Conservation (phyloP, 306 rosid species). For the Cucumis cinereus region DNA sequence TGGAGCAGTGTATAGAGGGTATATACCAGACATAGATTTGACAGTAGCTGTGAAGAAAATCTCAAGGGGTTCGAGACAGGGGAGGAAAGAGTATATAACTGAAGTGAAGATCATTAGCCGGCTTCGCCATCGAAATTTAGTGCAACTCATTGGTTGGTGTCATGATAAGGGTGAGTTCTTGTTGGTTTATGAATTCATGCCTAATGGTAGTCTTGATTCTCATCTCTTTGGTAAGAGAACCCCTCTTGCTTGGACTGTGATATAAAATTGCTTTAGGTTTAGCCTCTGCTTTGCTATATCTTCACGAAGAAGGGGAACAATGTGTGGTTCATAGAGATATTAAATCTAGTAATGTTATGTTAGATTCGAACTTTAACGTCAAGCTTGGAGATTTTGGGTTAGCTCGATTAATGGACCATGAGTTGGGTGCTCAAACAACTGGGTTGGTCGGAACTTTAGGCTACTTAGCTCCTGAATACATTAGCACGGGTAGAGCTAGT, state of each 20-base stretch:
- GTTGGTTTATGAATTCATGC: background rate
- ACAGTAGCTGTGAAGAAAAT: background rate
- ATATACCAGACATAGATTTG: background rate
- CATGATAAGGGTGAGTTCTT: background rate
- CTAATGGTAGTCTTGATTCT: background rate
- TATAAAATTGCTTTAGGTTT: background rate
- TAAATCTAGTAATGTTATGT: background rate
- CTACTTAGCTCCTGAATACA: background rate
- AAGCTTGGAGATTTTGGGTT: slow-evolving; percentile 1
- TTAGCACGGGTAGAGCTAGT: background rate
- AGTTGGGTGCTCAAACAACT: background rate
- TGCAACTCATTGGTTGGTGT: slow-evolving; percentile 1
- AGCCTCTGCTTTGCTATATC: background rate
- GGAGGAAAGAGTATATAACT: background rate
- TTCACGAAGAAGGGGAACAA: background rate
- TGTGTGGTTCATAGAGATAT: background rate
- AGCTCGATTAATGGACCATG: background rate
- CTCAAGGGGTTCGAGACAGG: background rate
- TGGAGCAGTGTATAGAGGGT: background rate
- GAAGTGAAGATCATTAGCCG: background rate
- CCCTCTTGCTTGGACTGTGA: background rate
- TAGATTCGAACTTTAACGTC: background rate
- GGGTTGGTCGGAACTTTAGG: background rate
- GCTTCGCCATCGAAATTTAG: background rate
- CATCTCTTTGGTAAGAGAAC: background rate